These are phyloP conservation scores for Trichoderma brevicompactum DNA, from an alignment of 2,329 filamentous ascomycete species.

Conservation along the genomic window DNA sequence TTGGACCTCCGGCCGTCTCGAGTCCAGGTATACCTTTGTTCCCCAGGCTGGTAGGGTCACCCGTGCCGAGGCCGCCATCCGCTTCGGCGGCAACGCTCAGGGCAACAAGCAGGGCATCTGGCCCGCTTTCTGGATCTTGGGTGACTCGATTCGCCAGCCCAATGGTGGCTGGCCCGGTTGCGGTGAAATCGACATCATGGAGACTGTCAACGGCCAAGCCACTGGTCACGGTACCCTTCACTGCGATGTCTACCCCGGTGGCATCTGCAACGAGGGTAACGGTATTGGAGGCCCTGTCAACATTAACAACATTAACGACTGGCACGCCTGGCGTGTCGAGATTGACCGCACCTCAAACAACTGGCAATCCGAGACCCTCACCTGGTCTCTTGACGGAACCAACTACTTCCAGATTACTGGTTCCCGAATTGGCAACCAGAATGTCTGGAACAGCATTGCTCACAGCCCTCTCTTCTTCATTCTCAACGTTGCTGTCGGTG, in stretches of 20 bases:
- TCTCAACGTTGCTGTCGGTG: constrained; percentile 61
- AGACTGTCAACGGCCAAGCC: constrained; percentile 56
- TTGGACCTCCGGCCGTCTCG: constrained; percentile 63
- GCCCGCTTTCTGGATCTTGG: constrained; percentile 64
- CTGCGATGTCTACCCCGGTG: constrained; percentile 52
- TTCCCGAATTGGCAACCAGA: constrained; percentile 48
- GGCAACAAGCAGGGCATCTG: constrained; percentile 58
- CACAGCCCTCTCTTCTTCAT: constrained; percentile 57
- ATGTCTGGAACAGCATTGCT: constrained; percentile 55
- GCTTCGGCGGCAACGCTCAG: constrained; percentile 49
- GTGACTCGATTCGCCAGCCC: constrained; percentile 50
- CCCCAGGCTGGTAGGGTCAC: constrained; percentile 52
- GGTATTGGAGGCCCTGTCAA: constrained; percentile 46
- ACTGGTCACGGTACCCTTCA: constrained; percentile 56
- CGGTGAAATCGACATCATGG: constrained; percentile 63
- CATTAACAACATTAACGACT: constrained; percentile 46
- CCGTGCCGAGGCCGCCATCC: constrained; percentile 51
- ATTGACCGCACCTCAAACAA: constrained; percentile 53
- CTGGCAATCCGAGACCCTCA: constrained; percentile 55
- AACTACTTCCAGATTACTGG: constrained; percentile 52
- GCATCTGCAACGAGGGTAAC: constrained; percentile 56
- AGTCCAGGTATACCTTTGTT: constrained; percentile 53
- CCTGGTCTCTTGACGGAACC: constrained; percentile 54
- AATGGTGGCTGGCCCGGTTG: constrained; percentile 56
- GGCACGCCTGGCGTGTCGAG: constrained; percentile 56